Conservation (phyloP, 345 rosid species). For the Trapa bicornis region DNA sequence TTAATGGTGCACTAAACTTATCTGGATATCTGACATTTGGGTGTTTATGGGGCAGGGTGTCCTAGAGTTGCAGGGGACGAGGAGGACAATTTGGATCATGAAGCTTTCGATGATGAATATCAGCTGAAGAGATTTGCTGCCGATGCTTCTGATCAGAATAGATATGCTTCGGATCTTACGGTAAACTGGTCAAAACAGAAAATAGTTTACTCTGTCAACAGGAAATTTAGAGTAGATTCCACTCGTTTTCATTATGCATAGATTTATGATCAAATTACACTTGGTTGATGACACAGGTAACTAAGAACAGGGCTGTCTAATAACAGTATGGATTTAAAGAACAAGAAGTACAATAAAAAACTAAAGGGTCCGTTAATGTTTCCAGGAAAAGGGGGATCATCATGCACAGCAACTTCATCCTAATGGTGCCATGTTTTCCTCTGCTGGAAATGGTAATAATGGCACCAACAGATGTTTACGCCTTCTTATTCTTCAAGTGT, state of each 20-base stretch:
- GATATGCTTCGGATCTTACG: slow-evolving; percentile 15
- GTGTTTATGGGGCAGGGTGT: slow-evolving; percentile 32
- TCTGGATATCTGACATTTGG: neutral
- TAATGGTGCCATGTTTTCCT: slow-evolving; percentile 48
- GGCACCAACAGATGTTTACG: no score
- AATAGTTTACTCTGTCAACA: neutral
- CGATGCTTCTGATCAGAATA: slow-evolving; percentile 15
- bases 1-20: neutral
- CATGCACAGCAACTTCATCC: slow-evolving; percentile 36
- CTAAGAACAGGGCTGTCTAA: neutral
- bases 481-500: no score
- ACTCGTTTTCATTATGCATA: neutral
- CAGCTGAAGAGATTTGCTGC: slow-evolving; percentile 32
- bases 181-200: slow-evolving; percentile 12
- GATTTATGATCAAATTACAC: neutral
- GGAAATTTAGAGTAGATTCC: neutral
- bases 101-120: slow-evolving; percentile 56
- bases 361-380: neutral
- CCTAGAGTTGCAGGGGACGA: slow-evolving; percentile 62
- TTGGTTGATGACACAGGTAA: neutral
- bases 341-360: neutral
- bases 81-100: slow-evolving; percentile 37
- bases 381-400: slow-evolving; percentile 64
- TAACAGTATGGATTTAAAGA: neutral
- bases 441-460: slow-evolving; percentile 50